Conservation (phyloP, 192 early-diverging fungal genomes). For the Podila minutissima region DNA sequence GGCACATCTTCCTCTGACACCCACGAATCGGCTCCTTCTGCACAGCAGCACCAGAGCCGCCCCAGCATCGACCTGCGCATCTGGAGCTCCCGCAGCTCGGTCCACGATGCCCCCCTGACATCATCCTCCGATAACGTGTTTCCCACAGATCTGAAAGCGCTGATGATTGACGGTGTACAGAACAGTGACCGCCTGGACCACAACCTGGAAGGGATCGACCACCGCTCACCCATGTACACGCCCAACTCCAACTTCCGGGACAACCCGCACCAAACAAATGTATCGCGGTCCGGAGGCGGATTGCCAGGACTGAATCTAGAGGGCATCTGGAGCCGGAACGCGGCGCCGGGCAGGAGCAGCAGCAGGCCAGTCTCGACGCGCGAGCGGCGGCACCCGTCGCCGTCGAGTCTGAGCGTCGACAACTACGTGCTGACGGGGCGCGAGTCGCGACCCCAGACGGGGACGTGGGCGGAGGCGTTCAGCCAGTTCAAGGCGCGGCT, state of each 20-base stretch:
- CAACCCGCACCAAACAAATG: not conserved
- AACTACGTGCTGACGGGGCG: constrained; percentile 9
- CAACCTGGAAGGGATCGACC: constrained; percentile 41
- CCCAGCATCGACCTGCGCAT: constrained; percentile 29
- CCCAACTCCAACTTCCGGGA: constrained; percentile 7
- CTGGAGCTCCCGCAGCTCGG: constrained; percentile 17
- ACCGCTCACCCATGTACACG: constrained; percentile 19
- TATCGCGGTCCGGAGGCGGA: not conserved
- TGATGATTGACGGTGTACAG: constrained; percentile 38
- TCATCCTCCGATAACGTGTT: not conserved
- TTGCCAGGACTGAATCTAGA: constrained; percentile 17
- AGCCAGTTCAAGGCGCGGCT: constrained; percentile 23
- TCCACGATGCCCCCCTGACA: not conserved
- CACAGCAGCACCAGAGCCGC: constrained; percentile 4
- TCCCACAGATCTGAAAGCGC: not conserved
- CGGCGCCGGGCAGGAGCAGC: not conserved
- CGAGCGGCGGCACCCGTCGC: not conserved
- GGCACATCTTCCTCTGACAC: not conserved
- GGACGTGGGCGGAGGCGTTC: constrained; percentile 42
- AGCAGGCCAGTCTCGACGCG: not conserved
- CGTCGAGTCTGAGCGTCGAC: constrained; percentile 26
- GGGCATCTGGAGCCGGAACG: constrained; percentile 16
- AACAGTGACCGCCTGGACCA: constrained; percentile 42
- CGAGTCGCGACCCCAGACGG: constrained; percentile 24
- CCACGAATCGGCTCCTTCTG: not conserved